Conservation (phyloP, 2,329 filamentous ascomycete species). For the Zymoseptoria brevis region DNA sequence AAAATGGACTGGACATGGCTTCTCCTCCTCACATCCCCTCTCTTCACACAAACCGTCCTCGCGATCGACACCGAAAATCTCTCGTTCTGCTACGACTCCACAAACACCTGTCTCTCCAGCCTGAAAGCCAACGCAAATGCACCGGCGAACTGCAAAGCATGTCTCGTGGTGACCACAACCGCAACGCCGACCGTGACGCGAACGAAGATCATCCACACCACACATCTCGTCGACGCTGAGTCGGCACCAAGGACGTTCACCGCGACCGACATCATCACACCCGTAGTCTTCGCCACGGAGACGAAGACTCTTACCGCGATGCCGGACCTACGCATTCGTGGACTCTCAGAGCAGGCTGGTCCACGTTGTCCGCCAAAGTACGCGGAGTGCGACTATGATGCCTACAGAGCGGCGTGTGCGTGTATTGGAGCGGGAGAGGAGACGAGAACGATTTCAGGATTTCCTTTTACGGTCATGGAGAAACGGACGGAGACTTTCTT, state of each 20-base stretch:
- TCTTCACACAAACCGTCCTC: background rate
- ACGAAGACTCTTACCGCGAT: background rate
- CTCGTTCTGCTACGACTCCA: background rate
- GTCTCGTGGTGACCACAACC: background rate
- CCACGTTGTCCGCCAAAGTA: background rate
- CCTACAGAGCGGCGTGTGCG: background rate
- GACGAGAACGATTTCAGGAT: background rate
- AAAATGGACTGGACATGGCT: background rate
- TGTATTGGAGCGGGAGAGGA: background rate
- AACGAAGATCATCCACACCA: background rate
- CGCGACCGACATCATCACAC: background rate
- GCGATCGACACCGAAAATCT: background rate
- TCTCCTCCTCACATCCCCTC: background rate
- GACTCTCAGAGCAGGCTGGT: background rate
- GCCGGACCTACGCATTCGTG: background rate
- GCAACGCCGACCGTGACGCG: background rate
- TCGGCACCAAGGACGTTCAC: background rate
- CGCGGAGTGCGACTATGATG: background rate
- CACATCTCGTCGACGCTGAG: background rate
- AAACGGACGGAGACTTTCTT: background rate
- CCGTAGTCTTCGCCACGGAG: background rate
- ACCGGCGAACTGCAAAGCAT: background rate
- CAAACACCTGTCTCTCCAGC: background rate
- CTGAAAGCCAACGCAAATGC: background rate
- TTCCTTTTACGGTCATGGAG: background rate